phyloP scores from a whole-genome alignment of 1,284 basidiomycete genomes.

The Sporisorium sorghi region DNA sequence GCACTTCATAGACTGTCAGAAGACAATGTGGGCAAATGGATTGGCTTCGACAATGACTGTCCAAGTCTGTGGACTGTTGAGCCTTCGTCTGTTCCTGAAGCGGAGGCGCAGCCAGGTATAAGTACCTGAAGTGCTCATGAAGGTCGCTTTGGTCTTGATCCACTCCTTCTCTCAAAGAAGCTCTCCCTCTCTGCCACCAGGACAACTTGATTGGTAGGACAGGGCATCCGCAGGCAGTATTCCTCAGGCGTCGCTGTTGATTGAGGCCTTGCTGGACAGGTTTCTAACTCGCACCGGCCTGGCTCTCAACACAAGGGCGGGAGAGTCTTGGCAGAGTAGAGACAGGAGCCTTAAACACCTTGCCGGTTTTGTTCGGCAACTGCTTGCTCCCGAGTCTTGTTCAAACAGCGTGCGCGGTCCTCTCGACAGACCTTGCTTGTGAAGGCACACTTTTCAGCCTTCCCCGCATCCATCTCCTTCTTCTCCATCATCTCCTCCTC shows the following conservation, averaged over 20 bases:
- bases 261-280: neutral
- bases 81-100: no score
- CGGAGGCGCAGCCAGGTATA: no score
- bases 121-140: no score
- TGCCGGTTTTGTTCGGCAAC: constrained; percentile 18
- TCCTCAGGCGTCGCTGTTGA: neutral
- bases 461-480: no score
- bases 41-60: neutral
- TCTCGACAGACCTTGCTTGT: neutral
- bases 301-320: neutral
- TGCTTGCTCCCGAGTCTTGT: constrained; percentile 13
- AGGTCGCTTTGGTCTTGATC: neutral
- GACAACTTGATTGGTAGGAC: neutral
- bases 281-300: neutral
- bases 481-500: neutral
- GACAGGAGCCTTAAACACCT: no score
- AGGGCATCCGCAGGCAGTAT: neutral
- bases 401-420: neutral
- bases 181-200: neutral
- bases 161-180: no score
- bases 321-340: neutral
- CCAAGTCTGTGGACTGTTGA: no score
- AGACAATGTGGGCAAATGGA: neutral
- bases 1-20: neutral
- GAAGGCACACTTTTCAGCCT: no score